A percentile compares a stretch with the other conserved stretches of the same genome.
Evolutionary conservation across 371 early-diverging fungal genomes (phyloP).

Genomic region (Apophysomyces sp.): DNA sequence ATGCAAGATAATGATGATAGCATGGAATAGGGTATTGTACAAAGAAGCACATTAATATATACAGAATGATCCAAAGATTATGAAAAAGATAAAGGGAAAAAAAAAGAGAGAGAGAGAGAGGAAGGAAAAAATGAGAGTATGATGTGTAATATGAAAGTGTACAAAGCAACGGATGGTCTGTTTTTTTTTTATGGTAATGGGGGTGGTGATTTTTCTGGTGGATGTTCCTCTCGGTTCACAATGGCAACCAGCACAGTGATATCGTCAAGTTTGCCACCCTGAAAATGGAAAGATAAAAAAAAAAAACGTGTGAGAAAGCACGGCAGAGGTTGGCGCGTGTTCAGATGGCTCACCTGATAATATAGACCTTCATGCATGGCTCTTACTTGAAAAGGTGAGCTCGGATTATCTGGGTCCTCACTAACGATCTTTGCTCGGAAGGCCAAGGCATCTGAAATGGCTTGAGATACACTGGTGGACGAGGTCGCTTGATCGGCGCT

Average conservation of each 20-base stretch:
- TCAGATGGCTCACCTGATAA: conserved; percentile 59
- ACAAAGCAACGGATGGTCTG: neutral
- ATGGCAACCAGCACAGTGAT: neutral
- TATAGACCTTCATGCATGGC: conserved; percentile 80
- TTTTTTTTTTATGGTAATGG: conserved; percentile 15
- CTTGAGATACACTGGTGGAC: conserved; percentile 56
- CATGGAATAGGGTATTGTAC: neutral
- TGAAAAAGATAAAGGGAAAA: neutral
- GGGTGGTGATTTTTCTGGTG: conserved; percentile 22
- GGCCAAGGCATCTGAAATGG: conserved; percentile 79
- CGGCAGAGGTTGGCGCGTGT: neutral
- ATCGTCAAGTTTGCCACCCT: neutral
- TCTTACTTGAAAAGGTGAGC: conserved; percentile 86
- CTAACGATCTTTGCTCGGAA: conserved; percentile 74
- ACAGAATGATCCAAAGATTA: neutral
- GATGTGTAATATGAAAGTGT: neutral
- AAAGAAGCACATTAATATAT: neutral
- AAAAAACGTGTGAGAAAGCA: neutral
- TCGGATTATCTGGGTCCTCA: conserved; percentile 71
- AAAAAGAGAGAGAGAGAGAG: conserved; percentile 5
- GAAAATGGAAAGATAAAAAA: neutral
- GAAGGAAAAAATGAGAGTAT: neutral
- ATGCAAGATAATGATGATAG: neutral
- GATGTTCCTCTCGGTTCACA: conserved; percentile 16
- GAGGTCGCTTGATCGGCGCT: neutral